Base-by-base conservation (phyloP, 1,284 basidiomycete species). In the Schizopora paradoxa region DNA sequence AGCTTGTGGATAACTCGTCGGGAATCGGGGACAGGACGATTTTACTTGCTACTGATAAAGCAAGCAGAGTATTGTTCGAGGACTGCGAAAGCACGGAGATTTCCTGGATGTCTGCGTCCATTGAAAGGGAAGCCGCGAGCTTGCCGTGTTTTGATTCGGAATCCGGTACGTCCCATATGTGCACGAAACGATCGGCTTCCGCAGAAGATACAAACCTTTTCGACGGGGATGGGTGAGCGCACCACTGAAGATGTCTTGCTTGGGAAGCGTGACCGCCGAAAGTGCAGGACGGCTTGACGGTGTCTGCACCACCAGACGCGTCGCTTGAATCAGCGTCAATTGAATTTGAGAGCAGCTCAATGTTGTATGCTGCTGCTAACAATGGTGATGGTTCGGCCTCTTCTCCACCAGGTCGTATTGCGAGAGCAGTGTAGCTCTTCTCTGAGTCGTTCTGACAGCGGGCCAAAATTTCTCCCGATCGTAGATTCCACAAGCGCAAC, bases 181-280 rank as follows among this genome's bases (percentile, higher is more conserved):
- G 84, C n/a, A 89, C 67, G 35, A 85, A 79, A 16, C 88, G 77
- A 63, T 91, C 88, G 23, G 74, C 75, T 56, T 86, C 79, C 4
- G 87, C 86, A 16, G 76, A 73, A 4, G 86, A 85, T 33, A 86
- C 65, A 61, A 91, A 87, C 22, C 68, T 70, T 22, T 62, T 66
- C 7, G 66, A 49, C 47, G 64, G 59, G 27, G 52, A 55, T 48
- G 65, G 57, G n/a, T 68, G 66, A 14, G 62, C 57, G 49, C 73
- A 69, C 79, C 80, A 83, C 43, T 67, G 65, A 5, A 82, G 54
- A 27, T 63, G 61, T 51, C 66, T 72, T 45, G 80, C 66, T n/a
- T 72, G 64, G 21, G 81, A 80, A 3, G 79, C 77, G 54, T 85
- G 82, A 0, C 82, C 82, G n/a, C 76, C 78, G 52, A 82, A 82